Conservation (phyloP, 768 basidiomycete species). For the Lanmaoa rubissima region DNA sequence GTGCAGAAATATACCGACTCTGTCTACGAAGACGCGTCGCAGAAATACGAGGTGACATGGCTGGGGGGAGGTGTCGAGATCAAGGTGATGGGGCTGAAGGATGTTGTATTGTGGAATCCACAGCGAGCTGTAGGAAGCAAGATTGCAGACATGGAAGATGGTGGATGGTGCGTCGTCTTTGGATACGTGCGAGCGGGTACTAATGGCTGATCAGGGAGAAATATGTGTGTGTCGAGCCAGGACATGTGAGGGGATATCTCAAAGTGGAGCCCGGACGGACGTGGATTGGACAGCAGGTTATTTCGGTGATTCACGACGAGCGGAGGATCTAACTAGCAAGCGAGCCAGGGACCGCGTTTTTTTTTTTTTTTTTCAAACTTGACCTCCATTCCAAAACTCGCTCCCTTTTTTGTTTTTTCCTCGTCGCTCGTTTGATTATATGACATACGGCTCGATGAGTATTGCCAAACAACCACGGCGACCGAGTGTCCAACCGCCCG, state of each 20-base stretch:
- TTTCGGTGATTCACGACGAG: slow-evolving; percentile 45
- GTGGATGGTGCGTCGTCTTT: slow-evolving; percentile 66
- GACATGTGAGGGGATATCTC: slow-evolving; percentile 73
- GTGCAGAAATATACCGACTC: slow-evolving; percentile 69
- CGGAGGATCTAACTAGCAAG: slow-evolving; percentile 11
- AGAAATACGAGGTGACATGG: slow-evolving; percentile 60
- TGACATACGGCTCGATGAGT: slow-evolving; percentile 8
- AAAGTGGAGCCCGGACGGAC: slow-evolving; percentile 58
- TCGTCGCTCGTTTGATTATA: background rate
- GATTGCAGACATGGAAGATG: slow-evolving; percentile 87
- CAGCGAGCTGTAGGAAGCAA: slow-evolving; percentile 61
- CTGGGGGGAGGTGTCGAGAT: slow-evolving; percentile 54
- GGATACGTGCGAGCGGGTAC: background rate
- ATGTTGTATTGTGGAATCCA: slow-evolving; percentile 97
- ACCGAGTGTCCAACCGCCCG: slow-evolving; percentile 21
- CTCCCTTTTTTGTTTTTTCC: background rate
- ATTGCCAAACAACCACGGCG: slow-evolving; percentile 16
- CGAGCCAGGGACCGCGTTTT: background rate
- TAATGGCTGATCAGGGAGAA: slow-evolving; percentile 52
- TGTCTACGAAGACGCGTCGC: slow-evolving; percentile 67
- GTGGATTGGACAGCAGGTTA: slow-evolving; percentile 76
- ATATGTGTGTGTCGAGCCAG: slow-evolving; percentile 92
- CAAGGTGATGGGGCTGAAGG: slow-evolving; percentile 55
- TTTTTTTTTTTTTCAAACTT: background rate
- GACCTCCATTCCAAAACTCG: background rate